Conservation (phyloP, 176 grass and related monocot species). For the Areca catechu region DNA sequence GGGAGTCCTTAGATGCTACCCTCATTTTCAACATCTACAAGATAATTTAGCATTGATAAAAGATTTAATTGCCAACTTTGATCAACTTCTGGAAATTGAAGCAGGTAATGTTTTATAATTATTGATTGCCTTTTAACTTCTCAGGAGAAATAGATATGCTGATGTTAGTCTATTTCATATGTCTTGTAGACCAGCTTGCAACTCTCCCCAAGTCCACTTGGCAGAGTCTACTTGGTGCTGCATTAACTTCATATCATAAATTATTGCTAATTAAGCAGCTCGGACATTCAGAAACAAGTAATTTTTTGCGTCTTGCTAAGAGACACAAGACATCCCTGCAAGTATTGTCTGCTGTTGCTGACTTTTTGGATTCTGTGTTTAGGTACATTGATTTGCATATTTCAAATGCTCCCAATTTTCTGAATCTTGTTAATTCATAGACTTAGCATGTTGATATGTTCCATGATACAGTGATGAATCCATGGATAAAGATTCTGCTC, state of each 20-base stretch:
- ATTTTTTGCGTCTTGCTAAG: slow-evolving; percentile 65
- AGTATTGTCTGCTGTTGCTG: slow-evolving; percentile 70
- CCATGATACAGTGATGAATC: slow-evolving; percentile 10
- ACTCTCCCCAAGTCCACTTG: slow-evolving; percentile 61
- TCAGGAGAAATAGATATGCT: background rate
- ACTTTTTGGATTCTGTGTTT: slow-evolving; percentile 57
- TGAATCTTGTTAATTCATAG: slow-evolving; percentile 5
- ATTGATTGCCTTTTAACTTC: slow-evolving; percentile 12
- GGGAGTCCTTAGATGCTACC: slow-evolving; percentile 65
- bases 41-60: slow-evolving; percentile 38
- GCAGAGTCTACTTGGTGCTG: slow-evolving; percentile 70
- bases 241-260: slow-evolving; percentile 54
- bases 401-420: background rate
- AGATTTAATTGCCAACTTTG: slow-evolving; percentile 51
- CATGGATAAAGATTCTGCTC: slow-evolving; percentile 7
- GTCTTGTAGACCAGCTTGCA: slow-evolving; percentile 20
- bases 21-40: slow-evolving; percentile 36
- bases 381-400: slow-evolving; percentile 25
- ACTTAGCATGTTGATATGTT: background rate
- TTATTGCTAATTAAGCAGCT: slow-evolving; percentile 20
- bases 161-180: too few relatives aligned
- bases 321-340: slow-evolving; percentile 57
- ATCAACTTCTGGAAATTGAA: slow-evolving; percentile 47
- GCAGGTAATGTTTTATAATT: slow-evolving; percentile 37
- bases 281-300: slow-evolving; percentile 35